Evolutionary conservation across 2,329 filamentous ascomycete species (phyloP).

Genomic region (Alternaria arborescens): DNA sequence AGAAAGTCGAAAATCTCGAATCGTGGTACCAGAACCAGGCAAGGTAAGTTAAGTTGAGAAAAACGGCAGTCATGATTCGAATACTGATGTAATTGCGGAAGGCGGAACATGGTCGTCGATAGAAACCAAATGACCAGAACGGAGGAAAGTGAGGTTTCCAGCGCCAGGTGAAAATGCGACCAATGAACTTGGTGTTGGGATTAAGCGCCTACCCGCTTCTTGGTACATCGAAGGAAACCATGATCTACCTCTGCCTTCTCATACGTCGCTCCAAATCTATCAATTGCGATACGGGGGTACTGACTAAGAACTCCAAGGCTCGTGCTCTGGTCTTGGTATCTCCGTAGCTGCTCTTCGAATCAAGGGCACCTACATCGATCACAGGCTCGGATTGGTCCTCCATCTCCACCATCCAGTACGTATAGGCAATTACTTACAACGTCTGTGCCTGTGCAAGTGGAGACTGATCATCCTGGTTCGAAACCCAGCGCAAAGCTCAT

Average conservation of each 20-base stretch:
- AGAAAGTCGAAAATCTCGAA: background rate
- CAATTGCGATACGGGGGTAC: background rate
- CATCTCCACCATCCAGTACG: background rate
- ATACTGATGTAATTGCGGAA: background rate
- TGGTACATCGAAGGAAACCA: background rate
- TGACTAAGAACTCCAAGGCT: background rate
- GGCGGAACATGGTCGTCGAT: background rate
- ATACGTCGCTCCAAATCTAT: background rate
- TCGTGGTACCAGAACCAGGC: background rate
- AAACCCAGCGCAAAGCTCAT: background rate
- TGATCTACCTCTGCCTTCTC: background rate
- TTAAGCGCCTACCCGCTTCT: background rate
- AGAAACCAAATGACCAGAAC: background rate
- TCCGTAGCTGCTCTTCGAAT: background rate
- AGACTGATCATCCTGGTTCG: background rate
- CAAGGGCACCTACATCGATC: background rate
- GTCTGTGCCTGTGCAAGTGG: background rate
- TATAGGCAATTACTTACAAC: background rate
- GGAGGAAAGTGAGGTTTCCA: background rate
- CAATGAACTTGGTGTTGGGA: background rate
- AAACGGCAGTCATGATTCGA: background rate
- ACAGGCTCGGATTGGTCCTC: background rate
- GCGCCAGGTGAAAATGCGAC: background rate
- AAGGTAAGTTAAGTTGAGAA: background rate
- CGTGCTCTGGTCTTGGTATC: background rate